These are phyloP conservation scores for Tulasnella calospora DNA, from an alignment of 768 basidiomycete genomes.

Conservation along the genomic window DNA sequence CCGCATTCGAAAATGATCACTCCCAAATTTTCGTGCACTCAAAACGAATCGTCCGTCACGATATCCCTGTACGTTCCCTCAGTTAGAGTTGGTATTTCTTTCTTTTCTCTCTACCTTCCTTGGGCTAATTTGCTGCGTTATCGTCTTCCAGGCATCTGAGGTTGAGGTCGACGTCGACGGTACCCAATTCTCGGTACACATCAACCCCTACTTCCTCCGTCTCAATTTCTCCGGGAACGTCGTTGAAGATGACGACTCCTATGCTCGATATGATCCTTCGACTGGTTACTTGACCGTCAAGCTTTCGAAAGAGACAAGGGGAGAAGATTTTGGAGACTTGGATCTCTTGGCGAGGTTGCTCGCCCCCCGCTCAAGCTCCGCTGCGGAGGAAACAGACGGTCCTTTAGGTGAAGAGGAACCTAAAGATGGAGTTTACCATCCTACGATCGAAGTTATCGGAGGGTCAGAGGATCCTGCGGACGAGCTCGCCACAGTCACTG, in stretches of 20 bases:
- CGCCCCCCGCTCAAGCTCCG: slow-evolving; percentile 44
- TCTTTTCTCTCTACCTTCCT: neutral
- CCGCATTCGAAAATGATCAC: slow-evolving; percentile 55
- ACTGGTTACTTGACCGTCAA: slow-evolving; percentile 74
- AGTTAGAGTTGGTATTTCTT: slow-evolving; percentile 44
- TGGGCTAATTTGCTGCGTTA: slow-evolving; percentile 20
- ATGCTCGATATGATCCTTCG: slow-evolving; percentile 68
- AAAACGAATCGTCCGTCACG: slow-evolving; percentile 52
- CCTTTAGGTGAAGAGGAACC: neutral
- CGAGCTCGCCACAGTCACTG: neutral
- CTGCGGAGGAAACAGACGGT: slow-evolving; percentile 31
- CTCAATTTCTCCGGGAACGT: slow-evolving; percentile 65
- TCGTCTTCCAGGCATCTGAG: slow-evolving; percentile 60
- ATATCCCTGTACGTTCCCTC: slow-evolving; percentile 66
- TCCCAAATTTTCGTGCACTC: slow-evolving; percentile 65
- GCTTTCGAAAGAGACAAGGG: slow-evolving; percentile 60
- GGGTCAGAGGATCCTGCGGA: slow-evolving; percentile 21
- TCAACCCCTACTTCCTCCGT: slow-evolving; percentile 81
- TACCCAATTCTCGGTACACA: slow-evolving; percentile 62
- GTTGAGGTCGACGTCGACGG: slow-evolving; percentile 71
- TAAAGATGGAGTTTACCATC: neutral
- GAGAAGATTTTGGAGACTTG: slow-evolving; percentile 68
- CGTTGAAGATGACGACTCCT: slow-evolving; percentile 63
- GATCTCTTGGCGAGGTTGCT: slow-evolving; percentile 74
- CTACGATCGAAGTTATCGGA: slow-evolving; percentile 22